Conservation (phyloP, 108 stramenopile species). For the Conticribra guillardii region DNA sequence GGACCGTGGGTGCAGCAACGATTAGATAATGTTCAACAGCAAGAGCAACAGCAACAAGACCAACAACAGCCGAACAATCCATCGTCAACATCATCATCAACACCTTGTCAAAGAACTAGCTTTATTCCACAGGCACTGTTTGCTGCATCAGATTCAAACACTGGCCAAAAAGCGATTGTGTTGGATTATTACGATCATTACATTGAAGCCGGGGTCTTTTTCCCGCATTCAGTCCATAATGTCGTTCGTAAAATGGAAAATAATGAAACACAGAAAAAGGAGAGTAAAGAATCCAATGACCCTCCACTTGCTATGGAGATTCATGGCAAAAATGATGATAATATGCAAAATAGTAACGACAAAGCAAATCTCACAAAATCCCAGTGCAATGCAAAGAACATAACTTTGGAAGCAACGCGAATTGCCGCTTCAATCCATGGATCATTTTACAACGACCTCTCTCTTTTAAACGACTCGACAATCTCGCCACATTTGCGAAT, state of each 20-base stretch:
- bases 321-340: background rate
- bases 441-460: conserved; percentile 12
- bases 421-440: conserved; percentile 23
- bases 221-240: conserved; percentile 47
- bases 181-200: conserved; percentile 52
- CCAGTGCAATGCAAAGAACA: conserved; percentile 33
- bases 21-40: conserved; percentile 12
- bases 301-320: background rate
- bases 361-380: conserved; percentile 35
- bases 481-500: conserved; percentile 44
- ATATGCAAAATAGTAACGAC: conserved; percentile 19
- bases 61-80: background rate
- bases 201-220: conserved; percentile 2
- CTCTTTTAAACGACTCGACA: conserved; percentile 3
- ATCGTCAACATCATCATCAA: no score
- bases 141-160: conserved; percentile 45
- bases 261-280: conserved; percentile 25
- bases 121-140: conserved; percentile 54
- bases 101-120: background rate
- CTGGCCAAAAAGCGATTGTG: conserved; percentile 52
- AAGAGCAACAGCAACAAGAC: background rate
- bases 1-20: conserved; percentile 17
- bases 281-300: conserved; percentile 1
- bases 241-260: conserved; percentile 56
- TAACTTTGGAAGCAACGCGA: conserved; percentile 47